phyloP scores from a whole-genome alignment of 495 filamentous ascomycete genomes.

The Cetradonia linearis region DNA sequence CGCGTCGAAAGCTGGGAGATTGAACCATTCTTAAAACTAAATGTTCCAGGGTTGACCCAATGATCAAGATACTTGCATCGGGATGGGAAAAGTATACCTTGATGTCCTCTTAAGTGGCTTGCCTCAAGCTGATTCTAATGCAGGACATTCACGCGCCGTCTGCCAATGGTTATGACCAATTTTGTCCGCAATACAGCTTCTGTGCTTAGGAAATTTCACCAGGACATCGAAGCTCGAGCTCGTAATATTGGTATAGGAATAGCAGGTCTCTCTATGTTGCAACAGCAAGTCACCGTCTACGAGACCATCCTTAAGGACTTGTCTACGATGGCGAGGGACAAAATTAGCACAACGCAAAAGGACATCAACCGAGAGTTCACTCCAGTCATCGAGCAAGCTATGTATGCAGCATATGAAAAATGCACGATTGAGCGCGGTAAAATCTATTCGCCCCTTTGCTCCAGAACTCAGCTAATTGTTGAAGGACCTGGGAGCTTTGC shows the following conservation, averaged over 20 bases:
- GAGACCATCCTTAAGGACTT: slow-evolving; percentile 32
- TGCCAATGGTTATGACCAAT: slow-evolving; percentile 32
- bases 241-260: slow-evolving; percentile 29
- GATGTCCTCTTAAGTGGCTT: background rate
- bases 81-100: slow-evolving; percentile 42
- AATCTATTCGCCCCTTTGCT: background rate
- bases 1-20: background rate
- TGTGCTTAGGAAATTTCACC: slow-evolving; percentile 34
- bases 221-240: slow-evolving; percentile 32
- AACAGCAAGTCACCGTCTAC: slow-evolving; percentile 38
- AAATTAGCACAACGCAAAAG: slow-evolving; percentile 39
- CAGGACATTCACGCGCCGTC: slow-evolving; percentile 36
- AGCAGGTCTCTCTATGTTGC: slow-evolving; percentile 33
- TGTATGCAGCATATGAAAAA: slow-evolving; percentile 39
- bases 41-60: slow-evolving; percentile 35
- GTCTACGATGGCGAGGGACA: slow-evolving; percentile 24
- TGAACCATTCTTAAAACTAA: background rate
- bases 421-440: slow-evolving; percentile 39
- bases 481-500: slow-evolving; percentile 39
- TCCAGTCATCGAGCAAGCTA: slow-evolving; percentile 39
- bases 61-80: slow-evolving; percentile 40
- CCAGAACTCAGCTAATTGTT: background rate
- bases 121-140: background rate
- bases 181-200: slow-evolving; percentile 25
- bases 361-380: slow-evolving; percentile 49